A percentile compares a stretch with the other conserved stretches of the same genome.
These are phyloP conservation scores for Ceratocystis albifundus DNA, from an alignment of 2,329 filamentous ascomycete genomes.

Conservation along the genomic window DNA sequence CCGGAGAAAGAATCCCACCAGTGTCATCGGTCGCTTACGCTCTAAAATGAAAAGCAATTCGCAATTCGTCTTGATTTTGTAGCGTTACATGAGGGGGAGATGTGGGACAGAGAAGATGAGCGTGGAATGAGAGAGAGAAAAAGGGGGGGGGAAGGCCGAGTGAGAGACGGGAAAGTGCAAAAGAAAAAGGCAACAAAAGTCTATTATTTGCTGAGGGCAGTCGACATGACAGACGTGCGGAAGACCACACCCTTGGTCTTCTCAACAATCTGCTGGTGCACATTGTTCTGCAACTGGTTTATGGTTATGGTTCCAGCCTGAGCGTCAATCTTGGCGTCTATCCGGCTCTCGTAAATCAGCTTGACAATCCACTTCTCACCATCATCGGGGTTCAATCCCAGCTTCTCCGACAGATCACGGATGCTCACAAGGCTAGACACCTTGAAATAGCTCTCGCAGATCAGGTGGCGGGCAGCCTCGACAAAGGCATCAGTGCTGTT, in stretches of 20 bases:
- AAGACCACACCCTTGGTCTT: slow-evolving; percentile 98
- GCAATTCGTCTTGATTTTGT: too few relatives aligned
- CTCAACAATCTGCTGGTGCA: slow-evolving; percentile 99
- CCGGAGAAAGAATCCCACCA: background rate
- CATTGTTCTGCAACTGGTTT: slow-evolving; percentile 97
- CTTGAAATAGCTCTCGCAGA: slow-evolving; percentile 99
- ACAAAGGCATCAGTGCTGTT: slow-evolving; percentile 79
- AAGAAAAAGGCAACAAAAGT: background rate
- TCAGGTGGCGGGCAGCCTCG: slow-evolving; percentile 86
- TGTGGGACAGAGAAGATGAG: background rate
- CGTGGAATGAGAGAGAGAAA: background rate
- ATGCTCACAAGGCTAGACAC: slow-evolving; percentile 98
- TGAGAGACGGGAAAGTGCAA: background rate
- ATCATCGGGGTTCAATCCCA: slow-evolving; percentile 84
- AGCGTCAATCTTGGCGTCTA: slow-evolving; percentile 99
- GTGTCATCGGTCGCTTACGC: too few relatives aligned
- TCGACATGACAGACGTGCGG: slow-evolving; percentile 83
- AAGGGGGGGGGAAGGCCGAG: background rate
- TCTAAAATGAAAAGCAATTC: too few relatives aligned
- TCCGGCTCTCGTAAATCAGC: slow-evolving; percentile 89
- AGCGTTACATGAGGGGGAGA: background rate
- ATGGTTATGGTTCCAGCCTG: slow-evolving; percentile 97
- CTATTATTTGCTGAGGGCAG: slow-evolving; percentile 45
- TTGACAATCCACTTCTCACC: slow-evolving; percentile 99
- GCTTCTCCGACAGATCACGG: slow-evolving; percentile 82